Evolutionary conservation across 163 green algal genomes (phyloP).

Genomic region (Trebouxia gelatinosa): DNA sequence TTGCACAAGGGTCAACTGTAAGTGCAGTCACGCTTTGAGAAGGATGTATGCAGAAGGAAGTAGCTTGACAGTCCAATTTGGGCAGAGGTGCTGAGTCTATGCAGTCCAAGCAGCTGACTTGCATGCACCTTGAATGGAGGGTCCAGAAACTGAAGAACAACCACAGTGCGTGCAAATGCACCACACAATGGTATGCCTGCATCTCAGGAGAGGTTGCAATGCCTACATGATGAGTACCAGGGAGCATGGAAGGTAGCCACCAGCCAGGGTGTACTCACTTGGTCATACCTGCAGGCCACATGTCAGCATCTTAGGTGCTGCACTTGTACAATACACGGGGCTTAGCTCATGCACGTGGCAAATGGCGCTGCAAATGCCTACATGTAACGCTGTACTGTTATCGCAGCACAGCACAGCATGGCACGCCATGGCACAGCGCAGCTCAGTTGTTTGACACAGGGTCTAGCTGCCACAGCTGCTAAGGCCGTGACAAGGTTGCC

Average conservation of each 20-base stretch:
- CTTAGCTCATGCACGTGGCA: neutral
- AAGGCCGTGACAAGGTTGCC: neutral
- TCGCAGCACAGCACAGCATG: too few relatives aligned
- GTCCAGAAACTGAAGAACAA: neutral
- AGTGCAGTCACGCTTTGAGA: too few relatives aligned
- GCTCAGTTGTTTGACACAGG: too few relatives aligned
- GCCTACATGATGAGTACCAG: constrained; percentile 57
- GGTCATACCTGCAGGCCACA: constrained; percentile 56
- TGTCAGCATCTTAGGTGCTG: too few relatives aligned
- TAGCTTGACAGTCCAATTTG: neutral
- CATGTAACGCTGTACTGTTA: neutral
- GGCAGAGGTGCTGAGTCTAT: neutral
- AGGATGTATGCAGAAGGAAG: neutral
- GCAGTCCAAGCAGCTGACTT: neutral
- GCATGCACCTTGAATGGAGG: neutral
- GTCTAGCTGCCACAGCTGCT: too few relatives aligned
- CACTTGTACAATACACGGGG: too few relatives aligned
- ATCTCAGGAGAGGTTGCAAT: constrained; percentile 18
- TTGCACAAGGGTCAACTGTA: too few relatives aligned
- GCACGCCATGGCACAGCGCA: too few relatives aligned
- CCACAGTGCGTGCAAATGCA: neutral
- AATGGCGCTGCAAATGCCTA: neutral
- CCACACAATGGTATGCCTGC: constrained; percentile 13
- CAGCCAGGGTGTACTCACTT: constrained; percentile 72
- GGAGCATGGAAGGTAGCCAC: constrained; percentile 71